Evolutionary conservation across 1,284 basidiomycete genomes (phyloP), one percentile per base, ranked within the genome.

Genomic region (Papiliotrema nemorosa): DNA sequence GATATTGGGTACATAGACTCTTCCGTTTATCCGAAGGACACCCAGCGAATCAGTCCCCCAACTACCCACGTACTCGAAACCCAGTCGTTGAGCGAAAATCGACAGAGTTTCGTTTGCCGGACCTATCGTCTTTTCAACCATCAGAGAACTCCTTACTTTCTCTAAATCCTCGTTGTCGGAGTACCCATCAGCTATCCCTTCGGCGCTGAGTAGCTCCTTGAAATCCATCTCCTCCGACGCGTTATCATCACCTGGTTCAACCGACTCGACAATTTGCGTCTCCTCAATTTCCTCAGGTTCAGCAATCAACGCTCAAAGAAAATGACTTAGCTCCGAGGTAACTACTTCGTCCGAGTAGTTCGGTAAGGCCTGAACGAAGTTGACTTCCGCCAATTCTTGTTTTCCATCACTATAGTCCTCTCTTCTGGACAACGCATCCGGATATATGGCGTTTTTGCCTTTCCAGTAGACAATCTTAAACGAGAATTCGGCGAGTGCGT

Each of bases 341-440:
- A 16, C 31, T 33, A 16, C 10, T 33, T 33, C 31, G 10, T 33
- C 31, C n/a, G n/a, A n/a, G n/a, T n/a, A n/a, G 16, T 10, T 16
- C 6, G 44, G 44, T 6, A 48, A 26, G n/a, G 46, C 46, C 31
- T 48, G 46, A 38, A 48, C 37, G 20, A 52, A 47, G 49, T 49
- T 50, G 21, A 14, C 21, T 13, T n/a, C n/a, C 12, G 5, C 10
- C 10, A 12, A 18, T 40, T 20, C 41, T 38, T 24, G 26, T 34
- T 47, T 51, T 12, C 41, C 42, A 10, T 33, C 31, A 16, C 16
- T 9, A 13, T 27, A 16, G 12, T 27, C 21, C n/a, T n/a, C 26
- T 13, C 70, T 40, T 18, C 70, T 41, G 0, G 77, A 79, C 1
- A 82, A 62, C 0, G 74, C 61, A 53, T 82, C 78, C 0, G 77